Conservation (phyloP, 257 asterid species). For the Primulina huaijiensis region DNA sequence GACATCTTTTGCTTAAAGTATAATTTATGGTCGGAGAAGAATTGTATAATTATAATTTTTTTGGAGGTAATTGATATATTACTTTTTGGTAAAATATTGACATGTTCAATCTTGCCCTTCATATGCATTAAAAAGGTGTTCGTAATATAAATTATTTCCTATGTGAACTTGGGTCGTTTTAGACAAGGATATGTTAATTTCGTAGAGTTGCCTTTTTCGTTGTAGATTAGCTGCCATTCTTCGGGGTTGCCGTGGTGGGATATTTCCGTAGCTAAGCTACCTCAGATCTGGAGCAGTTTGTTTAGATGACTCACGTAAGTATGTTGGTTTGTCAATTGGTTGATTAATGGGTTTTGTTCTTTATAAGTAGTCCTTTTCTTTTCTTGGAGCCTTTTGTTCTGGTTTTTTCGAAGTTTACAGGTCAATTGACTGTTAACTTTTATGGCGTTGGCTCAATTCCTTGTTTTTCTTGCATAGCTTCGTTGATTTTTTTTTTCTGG, state of each 20-base stretch:
- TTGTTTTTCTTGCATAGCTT: too few relatives aligned
- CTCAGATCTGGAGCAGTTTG: conserved; percentile 23
- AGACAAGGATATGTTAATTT: conserved; percentile 23
- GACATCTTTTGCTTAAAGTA: neutral
- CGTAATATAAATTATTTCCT: conserved; percentile 27
- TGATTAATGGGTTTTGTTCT: neutral
- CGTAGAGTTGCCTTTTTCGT: conserved; percentile 17
- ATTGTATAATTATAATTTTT: neutral
- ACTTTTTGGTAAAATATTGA: conserved; percentile 9
- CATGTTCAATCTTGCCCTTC: conserved; percentile 26
- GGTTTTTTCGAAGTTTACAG: neutral
- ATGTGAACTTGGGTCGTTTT: conserved; percentile 20
- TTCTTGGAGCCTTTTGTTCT: neutral
- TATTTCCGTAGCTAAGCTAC: conserved; percentile 1
- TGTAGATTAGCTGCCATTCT: conserved; percentile 26
- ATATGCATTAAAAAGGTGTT: conserved; percentile 19
- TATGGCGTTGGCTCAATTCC: neutral
- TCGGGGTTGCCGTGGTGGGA: conserved; percentile 20
- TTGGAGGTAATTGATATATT: neutral
- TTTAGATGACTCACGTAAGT: conserved; percentile 37
- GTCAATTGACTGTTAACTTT: neutral
- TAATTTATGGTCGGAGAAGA: neutral
- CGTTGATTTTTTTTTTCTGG: neutral
- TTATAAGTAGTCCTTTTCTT: neutral
- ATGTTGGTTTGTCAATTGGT: neutral